Conservation (phyloP, 495 filamentous ascomycete species). For the Podospora comata region DNA sequence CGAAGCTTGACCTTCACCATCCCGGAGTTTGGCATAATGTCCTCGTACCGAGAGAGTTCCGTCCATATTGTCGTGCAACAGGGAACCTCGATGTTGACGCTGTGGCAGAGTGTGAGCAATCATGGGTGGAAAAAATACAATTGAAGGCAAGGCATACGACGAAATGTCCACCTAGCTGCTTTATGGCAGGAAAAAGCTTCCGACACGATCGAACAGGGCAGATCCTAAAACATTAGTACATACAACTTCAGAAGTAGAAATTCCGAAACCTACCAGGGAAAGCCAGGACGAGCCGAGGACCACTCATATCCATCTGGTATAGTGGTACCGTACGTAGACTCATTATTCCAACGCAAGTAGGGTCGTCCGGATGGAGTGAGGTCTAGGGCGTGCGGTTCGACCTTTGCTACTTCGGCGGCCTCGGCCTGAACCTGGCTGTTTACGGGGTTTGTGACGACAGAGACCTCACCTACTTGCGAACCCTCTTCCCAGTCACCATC, state of each 20-base stretch:
- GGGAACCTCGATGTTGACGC: slow-evolving; percentile 23
- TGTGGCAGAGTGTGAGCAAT: slow-evolving; percentile 6
- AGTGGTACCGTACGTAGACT: slow-evolving; percentile 19
- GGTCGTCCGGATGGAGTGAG: slow-evolving; percentile 25
- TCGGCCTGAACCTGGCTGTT: neutral
- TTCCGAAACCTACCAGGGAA: slow-evolving; percentile 13
- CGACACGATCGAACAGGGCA: slow-evolving; percentile 26
- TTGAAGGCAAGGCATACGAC: slow-evolving; percentile 12
- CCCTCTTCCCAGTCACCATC: neutral
- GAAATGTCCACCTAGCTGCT: slow-evolving; percentile 24
- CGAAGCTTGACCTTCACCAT: neutral
- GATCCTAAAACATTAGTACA: neutral
- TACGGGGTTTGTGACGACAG: neutral
- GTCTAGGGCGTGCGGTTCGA: neutral
- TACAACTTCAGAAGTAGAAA: neutral
- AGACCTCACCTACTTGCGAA: neutral
- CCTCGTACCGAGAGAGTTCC: slow-evolving; percentile 33
- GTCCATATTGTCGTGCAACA: slow-evolving; percentile 39
- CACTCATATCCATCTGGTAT: slow-evolving; percentile 27
- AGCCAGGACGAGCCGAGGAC: neutral
- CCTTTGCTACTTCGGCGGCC: neutral
- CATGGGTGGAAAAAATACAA: neutral
- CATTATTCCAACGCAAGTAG: slow-evolving; percentile 26
- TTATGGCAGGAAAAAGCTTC: slow-evolving; percentile 8
- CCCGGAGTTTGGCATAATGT: slow-evolving; percentile 14